Conservation (phyloP, 2,329 filamentous ascomycete genomes). For the Diaporthe longicolla region DNA sequence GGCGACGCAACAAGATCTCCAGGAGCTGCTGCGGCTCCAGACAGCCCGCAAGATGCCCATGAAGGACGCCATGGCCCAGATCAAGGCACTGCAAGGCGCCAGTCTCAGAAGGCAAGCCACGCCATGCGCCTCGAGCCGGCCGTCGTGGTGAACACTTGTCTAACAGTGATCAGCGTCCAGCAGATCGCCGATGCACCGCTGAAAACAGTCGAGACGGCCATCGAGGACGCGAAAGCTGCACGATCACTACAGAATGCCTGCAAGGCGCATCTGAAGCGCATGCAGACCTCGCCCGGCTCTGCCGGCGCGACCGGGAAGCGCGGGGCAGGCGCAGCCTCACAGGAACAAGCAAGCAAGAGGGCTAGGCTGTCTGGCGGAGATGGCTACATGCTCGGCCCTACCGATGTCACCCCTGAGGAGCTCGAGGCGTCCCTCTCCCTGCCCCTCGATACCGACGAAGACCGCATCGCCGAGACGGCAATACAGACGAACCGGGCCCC, state of each 20-base stretch:
- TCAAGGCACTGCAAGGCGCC: constrained; percentile 69
- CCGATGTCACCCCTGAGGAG: constrained; percentile 65
- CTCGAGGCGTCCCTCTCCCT: constrained; percentile 74
- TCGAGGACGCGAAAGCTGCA: constrained; percentile 64
- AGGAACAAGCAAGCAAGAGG: constrained; percentile 51
- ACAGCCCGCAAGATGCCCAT: constrained; percentile 72
- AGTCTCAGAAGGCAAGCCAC: constrained; percentile 68
- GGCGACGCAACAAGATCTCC: constrained; percentile 71
- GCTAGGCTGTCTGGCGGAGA: constrained; percentile 47
- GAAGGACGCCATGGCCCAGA: constrained; percentile 70
- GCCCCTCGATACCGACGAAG: constrained; percentile 70
- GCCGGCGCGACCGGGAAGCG: constrained; percentile 50
- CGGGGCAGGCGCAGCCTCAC: constrained; percentile 34
- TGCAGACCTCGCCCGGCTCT: constrained; percentile 39
- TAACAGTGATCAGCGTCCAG: constrained; percentile 58
- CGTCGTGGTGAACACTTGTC: not conserved
- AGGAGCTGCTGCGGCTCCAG: constrained; percentile 72
- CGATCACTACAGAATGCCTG: constrained; percentile 67
- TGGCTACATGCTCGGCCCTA: constrained; percentile 49
- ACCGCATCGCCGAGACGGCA: constrained; percentile 68
- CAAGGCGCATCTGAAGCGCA: constrained; percentile 64
- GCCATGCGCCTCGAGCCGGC: not conserved
- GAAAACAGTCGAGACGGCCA: constrained; percentile 59
- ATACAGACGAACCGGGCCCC: constrained; percentile 86
- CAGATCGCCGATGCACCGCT: constrained; percentile 67